phyloP scores from a whole-genome alignment of 2,329 filamentous ascomycete genomes.

The Beauveria pseudobassiana region DNA sequence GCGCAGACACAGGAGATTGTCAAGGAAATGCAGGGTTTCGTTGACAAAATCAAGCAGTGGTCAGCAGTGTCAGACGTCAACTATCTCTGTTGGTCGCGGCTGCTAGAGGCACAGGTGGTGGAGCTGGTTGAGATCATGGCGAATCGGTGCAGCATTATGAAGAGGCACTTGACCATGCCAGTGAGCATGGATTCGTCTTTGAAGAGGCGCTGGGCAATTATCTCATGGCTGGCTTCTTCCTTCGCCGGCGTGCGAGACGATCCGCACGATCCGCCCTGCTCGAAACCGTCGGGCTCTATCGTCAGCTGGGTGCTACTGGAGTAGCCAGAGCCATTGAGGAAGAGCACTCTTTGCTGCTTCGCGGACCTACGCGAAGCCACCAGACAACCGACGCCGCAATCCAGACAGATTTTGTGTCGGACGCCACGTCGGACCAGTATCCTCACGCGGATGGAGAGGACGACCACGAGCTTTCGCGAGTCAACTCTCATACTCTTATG shows the following conservation, averaged over 20 bases:
- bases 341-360: slow-evolving; percentile 60
- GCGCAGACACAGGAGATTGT: slow-evolving; percentile 41
- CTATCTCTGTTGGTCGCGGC: slow-evolving; percentile 60
- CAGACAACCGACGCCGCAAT: slow-evolving; percentile 55
- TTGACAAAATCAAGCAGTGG: slow-evolving; percentile 57
- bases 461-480: slow-evolving; percentile 32
- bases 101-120: slow-evolving; percentile 61
- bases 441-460: slow-evolving; percentile 38
- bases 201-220: slow-evolving; percentile 70
- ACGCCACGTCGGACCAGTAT: slow-evolving; percentile 45
- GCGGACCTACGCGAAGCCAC: slow-evolving; percentile 51
- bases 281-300: slow-evolving; percentile 61
- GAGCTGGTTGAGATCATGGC: slow-evolving; percentile 54
- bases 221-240: slow-evolving; percentile 64
- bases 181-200: slow-evolving; percentile 57
- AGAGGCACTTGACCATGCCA: slow-evolving; percentile 62
- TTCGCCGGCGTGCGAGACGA: slow-evolving; percentile 56
- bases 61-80: slow-evolving; percentile 59
- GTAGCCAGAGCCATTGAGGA: slow-evolving; percentile 61
- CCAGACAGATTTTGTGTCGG: slow-evolving; percentile 64
- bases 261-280: slow-evolving; percentile 62
- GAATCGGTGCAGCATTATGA: slow-evolving; percentile 59
- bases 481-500: slow-evolving; percentile 35
- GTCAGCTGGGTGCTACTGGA: slow-evolving; percentile 61
- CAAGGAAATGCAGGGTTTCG: slow-evolving; percentile 44